Base-by-base conservation (phyloP, 345 rosid genomes). In the Mercurialis annua region DNA sequence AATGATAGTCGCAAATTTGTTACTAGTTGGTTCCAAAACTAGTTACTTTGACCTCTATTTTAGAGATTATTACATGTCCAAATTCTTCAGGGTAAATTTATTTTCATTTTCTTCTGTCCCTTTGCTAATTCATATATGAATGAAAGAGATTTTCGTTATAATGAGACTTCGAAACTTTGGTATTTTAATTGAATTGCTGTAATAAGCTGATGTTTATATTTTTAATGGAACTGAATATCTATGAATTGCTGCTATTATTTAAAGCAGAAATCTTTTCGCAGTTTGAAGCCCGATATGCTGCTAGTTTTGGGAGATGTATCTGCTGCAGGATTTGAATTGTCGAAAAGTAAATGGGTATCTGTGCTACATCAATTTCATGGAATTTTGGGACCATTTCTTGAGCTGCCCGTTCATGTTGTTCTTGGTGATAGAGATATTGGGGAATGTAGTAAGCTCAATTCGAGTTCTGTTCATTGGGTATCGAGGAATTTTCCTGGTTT, bases 361-460 rank as follows among this genome's bases (percentile, higher is more conserved):
- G 76, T 87, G 68, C 48, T 87, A 17, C 62, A 66, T 64, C 80
- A 85, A 66, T 85, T 87, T 69, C 74, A 78, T 40, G 30, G 48
- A 30, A 57, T 85, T 46, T 27, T 83, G 67, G 87, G 86, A 12
- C 85, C 89, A 0, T 76, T 83, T 72, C 64, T 80, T 14, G 76
- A 69, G 24, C 77, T 81, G 49, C 89, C 92, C 36, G 78, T 78
- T 53, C 92, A 87, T 69, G 89, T 77, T 51, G 66, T 72, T 71
- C 76, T 87, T 38, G 89, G 89, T 26, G 92, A 87, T 21, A 75
- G 80, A 69, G 89, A 87, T 75, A 68, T 83, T 30, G 89, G 92
- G 58, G 74, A 78, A 29, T 87, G 89, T 60, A 49, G 60, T 66
- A 76, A 59, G 62, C 84, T 83, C 62, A 73, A 81, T 62, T 58